Evolutionary conservation across 1,284 basidiomycete genomes (phyloP).

Genomic region (Fomitiporia mediterranea): DNA sequence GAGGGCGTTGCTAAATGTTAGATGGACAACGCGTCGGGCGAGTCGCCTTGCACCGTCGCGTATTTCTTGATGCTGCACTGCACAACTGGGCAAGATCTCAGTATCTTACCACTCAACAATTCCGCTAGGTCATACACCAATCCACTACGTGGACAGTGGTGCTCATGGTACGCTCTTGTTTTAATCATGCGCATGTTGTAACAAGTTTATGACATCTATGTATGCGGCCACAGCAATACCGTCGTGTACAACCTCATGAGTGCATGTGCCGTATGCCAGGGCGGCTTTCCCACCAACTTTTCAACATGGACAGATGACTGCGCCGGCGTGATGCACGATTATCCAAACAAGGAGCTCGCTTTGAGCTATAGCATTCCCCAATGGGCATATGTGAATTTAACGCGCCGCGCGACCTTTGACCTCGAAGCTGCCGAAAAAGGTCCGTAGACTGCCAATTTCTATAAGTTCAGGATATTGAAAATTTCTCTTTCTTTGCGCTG

Average conservation of each 20-base stretch:
- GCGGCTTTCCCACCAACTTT: not conserved
- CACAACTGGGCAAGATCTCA: not conserved
- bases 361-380: slow-evolving; percentile 3
- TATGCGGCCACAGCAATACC: slow-evolving; percentile 9
- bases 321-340: not conserved
- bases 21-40: slow-evolving; percentile 11
- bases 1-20: not conserved
- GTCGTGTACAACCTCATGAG: slow-evolving; percentile 19
- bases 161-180: slow-evolving; percentile 9
- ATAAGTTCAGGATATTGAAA: not conserved
- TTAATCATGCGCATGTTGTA: not conserved
- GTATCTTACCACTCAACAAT: slow-evolving; percentile 1
- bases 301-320: slow-evolving; percentile 7
- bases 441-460: not conserved
- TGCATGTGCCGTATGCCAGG: slow-evolving; percentile 17
- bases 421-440: slow-evolving; percentile 6
- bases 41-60: slow-evolving; percentile 16
- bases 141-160: not conserved
- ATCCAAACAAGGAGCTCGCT: slow-evolving; percentile 1
- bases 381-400: slow-evolving; percentile 16
- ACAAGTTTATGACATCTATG: not conserved
- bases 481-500: not conserved
- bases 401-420: slow-evolving; percentile 6
- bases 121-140: slow-evolving; percentile 1
- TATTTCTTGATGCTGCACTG: slow-evolving; percentile 4